Base-by-base conservation (phyloP, 2,329 filamentous ascomycete genomes). In the Stylonectria norvegica region DNA sequence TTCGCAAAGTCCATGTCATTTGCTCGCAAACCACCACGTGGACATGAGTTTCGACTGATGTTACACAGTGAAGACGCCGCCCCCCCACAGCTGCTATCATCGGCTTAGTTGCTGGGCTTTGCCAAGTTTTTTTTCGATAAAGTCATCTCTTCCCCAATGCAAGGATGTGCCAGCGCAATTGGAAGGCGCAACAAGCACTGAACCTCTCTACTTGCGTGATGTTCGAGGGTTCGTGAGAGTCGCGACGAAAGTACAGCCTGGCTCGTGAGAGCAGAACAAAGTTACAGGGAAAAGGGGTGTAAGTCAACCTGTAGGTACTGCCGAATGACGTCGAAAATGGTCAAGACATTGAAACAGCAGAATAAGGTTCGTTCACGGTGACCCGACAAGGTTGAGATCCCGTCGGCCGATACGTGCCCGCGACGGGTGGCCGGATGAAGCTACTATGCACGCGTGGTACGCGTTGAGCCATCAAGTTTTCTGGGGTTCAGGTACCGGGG, bases 321-420 rank as follows among this genome's bases (percentile, higher is more conserved):
- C 22, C 22, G 12, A 12, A 25, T 25, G 7, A 25, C 12, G 22
- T 7, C 22, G 22, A 25, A 12, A 12, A 25, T 12, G 22, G 22
- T n/a, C n/a, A n/a, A 25, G 7, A 12, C 22, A 7, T 25, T 25
- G 7, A 7, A 25, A 25, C 22, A 25, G 22, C 7, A 7, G 7
- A 7, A 25, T 25, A 7, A 25, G 12, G 22, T 25, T 25, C 22
- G n/a, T n/a, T n/a, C 22, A 12, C 12, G 22, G 7, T 25, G 12
- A 12, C 7, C 22, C 12, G 7, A 7, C 22, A 25, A 25, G 22
- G 22, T 25, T 7, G 12, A 25, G 22, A 7, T 53, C 45, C 36
- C 44, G 49, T 55, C 52, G 52, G 49, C 49, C 49, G 49, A 55
- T 45, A 52, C 29, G 22, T 36, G 38, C 20, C 20, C 16, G 14